Conservation (phyloP, 2,329 filamentous ascomycete genomes). For the Calonectria pseudoturangicola region DNA sequence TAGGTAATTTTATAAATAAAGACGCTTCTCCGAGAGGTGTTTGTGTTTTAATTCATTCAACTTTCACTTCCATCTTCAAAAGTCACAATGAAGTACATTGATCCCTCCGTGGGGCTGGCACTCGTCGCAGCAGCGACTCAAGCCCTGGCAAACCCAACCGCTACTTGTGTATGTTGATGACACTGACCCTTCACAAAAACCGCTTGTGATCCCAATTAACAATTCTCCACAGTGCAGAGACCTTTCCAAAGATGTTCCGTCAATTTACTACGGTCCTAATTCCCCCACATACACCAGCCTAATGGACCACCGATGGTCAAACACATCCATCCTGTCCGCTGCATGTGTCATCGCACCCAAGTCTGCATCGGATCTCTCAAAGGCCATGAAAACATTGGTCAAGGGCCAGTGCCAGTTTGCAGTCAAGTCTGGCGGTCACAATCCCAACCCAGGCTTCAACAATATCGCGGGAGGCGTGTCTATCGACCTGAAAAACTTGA, state of each 20-base stretch:
- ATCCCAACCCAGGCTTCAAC: conserved; percentile 10
- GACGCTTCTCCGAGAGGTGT: neutral
- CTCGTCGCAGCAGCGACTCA: conserved; percentile 5
- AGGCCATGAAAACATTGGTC: neutral
- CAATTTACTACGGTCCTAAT: neutral
- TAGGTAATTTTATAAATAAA: neutral
- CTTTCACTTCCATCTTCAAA: neutral
- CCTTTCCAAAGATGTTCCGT: neutral
- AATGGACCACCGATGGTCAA: conserved; percentile 1
- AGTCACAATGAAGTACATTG: conserved; percentile 11
- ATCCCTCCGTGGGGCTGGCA: neutral
- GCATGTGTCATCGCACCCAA: neutral
- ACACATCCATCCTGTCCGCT: neutral
- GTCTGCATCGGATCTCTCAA: neutral
- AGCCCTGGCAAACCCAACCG: neutral
- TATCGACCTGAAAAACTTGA: neutral
- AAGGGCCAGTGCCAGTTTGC: conserved; percentile 1
- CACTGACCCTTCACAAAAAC: too few relatives aligned
- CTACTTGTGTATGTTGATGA: neutral
- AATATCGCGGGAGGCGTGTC: neutral
- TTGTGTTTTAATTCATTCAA: too few relatives aligned
- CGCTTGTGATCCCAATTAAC: neutral
- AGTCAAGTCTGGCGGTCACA: conserved; percentile 8
- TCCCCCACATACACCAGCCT: neutral
- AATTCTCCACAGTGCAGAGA: neutral